Conservation (phyloP, 257 asterid species). For the Salvia miltiorrhiza region DNA sequence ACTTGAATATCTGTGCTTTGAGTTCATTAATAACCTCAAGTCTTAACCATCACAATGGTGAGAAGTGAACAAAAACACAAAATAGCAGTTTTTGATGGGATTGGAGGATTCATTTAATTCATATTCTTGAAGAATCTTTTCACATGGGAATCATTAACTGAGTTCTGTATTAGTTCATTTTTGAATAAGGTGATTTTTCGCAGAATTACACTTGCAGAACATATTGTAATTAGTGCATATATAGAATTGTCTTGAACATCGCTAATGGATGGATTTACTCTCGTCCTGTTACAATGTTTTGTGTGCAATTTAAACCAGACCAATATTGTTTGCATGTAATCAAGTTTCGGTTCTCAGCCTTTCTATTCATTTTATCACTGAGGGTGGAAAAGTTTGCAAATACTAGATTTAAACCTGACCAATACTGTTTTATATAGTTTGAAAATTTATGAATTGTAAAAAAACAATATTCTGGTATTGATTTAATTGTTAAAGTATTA, state of each 20-base stretch:
- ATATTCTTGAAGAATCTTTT: slow-evolving; percentile 16
- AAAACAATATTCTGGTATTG: too few relatives aligned
- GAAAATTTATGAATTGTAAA: too few relatives aligned
- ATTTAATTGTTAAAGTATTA: too few relatives aligned
- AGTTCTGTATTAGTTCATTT: not conserved
- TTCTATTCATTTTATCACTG: slow-evolving; percentile 6
- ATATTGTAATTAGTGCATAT: slow-evolving; percentile 1
- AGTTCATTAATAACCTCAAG: not conserved
- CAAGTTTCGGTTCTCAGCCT: not conserved
- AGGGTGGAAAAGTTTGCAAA: slow-evolving; percentile 10
- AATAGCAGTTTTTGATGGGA: slow-evolving; percentile 10
- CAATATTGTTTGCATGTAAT: not conserved
- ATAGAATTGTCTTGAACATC: slow-evolving; percentile 16
- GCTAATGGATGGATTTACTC: not conserved
- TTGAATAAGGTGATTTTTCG: not conserved
- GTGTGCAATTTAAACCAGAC: not conserved
- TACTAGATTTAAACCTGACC: too few relatives aligned
- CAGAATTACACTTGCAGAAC: not conserved
- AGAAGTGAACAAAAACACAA: not conserved
- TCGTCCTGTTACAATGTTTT: not conserved
- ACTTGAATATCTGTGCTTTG: slow-evolving; percentile 10
- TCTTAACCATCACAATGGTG: slow-evolving; percentile 2
- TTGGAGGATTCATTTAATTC: slow-evolving; percentile 4
- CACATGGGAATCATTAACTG: not conserved
- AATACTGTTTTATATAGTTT: too few relatives aligned